A percentile compares a stretch with the other conserved stretches of the same genome.
These are phyloP conservation scores for Aspergillus viridinutans DNA, from an alignment of 2,329 filamentous ascomycete species.

Conservation along the genomic window DNA sequence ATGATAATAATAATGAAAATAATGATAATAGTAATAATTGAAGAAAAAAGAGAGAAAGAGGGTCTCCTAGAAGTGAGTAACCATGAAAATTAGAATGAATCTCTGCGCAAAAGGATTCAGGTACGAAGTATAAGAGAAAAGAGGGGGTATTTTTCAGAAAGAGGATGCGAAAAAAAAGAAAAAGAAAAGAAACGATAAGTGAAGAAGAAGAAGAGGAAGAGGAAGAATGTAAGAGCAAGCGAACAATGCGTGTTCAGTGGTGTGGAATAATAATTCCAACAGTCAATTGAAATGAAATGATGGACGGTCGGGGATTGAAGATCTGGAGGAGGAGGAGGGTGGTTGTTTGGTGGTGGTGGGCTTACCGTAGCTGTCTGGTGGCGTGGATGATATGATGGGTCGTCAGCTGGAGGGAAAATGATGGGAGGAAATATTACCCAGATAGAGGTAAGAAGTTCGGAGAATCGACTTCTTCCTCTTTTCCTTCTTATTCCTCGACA, in stretches of 20 bases:
- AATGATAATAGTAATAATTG: neutral
- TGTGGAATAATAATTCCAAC: neutral
- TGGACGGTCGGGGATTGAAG: slow-evolving; percentile 1
- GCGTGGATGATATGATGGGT: slow-evolving; percentile 16
- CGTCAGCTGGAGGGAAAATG: slow-evolving; percentile 20
- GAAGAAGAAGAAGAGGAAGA: neutral
- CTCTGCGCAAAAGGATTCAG: neutral
- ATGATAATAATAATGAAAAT: neutral
- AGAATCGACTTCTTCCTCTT: neutral
- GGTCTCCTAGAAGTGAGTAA: neutral
- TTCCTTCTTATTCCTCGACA: neutral
- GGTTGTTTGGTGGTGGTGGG: neutral
- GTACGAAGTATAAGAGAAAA: neutral
- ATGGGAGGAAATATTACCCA: slow-evolving; percentile 22
- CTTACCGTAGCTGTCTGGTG: slow-evolving; percentile 8
- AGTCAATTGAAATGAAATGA: slow-evolving; percentile 2
- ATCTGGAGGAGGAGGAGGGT: neutral
- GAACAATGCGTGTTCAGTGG: neutral
- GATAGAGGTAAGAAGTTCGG: slow-evolving; percentile 23
- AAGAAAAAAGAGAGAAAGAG: neutral
- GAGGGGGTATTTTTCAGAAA: neutral
- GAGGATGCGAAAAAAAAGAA: neutral
- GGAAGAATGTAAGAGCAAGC: neutral
- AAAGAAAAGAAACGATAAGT: slow-evolving; percentile 4
- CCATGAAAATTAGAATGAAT: neutral